A percentile compares a stretch with the other conserved stretches of the same genome.
Conservation (phyloP, 768 basidiomycete species). For the Rhizopogon roseolus region DNA sequence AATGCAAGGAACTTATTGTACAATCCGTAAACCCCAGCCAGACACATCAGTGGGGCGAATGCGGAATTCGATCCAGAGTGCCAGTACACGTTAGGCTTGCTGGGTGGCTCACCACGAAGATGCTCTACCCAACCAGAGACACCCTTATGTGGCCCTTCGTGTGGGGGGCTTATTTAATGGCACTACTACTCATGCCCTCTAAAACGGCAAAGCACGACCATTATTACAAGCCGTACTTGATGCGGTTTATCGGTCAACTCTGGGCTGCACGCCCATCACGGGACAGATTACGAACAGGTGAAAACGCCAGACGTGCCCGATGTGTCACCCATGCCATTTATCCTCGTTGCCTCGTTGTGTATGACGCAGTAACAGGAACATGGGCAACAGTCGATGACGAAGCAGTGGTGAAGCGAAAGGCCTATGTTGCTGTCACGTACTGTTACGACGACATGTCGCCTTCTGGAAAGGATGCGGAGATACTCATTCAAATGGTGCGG, state of each 20-base stretch:
- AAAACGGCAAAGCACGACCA: neutral
- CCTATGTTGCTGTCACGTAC: constrained; percentile 18
- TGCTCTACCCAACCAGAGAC: neutral
- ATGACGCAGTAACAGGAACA: neutral
- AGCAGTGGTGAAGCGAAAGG: constrained; percentile 4
- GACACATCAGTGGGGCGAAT: neutral
- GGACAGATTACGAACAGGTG: constrained; percentile 10
- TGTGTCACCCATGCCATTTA: constrained; percentile 8
- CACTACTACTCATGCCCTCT: constrained; percentile 12
- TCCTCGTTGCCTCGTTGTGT: constrained; percentile 15
- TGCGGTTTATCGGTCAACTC: constrained; percentile 16
- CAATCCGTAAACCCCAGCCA: constrained; percentile 16
- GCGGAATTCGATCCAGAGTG: neutral
- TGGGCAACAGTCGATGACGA: constrained; percentile 4
- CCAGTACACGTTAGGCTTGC: constrained; percentile 10
- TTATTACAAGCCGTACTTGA: constrained; percentile 13
- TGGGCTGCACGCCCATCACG: constrained; percentile 17
- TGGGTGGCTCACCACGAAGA: constrained; percentile 10
- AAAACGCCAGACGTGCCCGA: neutral
- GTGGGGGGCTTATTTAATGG: constrained; percentile 14
- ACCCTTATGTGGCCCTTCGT: constrained; percentile 8
- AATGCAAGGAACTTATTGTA: constrained; percentile 16
- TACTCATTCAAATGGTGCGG: neutral
- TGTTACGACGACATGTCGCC: constrained; percentile 7
- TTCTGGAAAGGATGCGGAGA: neutral